phyloP scores from a whole-genome alignment of 179 eudicot species.

The Nepenthes alata region DNA sequence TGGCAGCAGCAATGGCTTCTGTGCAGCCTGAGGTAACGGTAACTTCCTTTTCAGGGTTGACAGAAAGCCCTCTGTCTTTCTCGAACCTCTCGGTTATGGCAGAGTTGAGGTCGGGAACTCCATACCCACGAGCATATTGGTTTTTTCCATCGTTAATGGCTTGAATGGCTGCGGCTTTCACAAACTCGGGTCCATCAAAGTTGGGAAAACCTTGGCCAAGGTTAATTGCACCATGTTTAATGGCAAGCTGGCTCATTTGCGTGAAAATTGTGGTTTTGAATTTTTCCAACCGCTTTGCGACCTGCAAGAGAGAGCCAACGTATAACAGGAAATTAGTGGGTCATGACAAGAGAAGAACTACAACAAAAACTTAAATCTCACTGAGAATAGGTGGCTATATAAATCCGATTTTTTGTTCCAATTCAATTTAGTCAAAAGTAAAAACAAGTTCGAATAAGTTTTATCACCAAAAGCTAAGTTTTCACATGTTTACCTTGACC shows the following conservation, averaged over 20 bases:
- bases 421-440: no score
- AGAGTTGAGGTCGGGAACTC: conserved; percentile 77
- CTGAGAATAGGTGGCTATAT: no score
- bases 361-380: no score
- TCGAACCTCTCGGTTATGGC: conserved; percentile 66
- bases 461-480: no score
- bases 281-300: conserved; percentile 90
- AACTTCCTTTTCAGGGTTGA: conserved; percentile 88
- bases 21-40: conserved; percentile 98
- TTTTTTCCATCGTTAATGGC: conserved; percentile 72
- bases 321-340: no score
- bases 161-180: conserved; percentile 85
- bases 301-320: conserved; percentile 2
- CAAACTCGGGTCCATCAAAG: conserved; percentile 93
- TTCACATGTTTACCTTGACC: no score
- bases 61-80: conserved; percentile 68
- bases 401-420: no score
- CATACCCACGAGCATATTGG: conserved; percentile 90
- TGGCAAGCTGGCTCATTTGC: conserved; percentile 85
- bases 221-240: conserved; percentile 92
- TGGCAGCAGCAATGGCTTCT: conserved; percentile 92
- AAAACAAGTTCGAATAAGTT: no score
- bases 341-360: no score
- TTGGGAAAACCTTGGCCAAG: conserved; percentile 97
- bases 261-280: conserved; percentile 94